Conservation (phyloP, 2,329 filamentous ascomycete genomes). For the Cercospora nicotianae region DNA sequence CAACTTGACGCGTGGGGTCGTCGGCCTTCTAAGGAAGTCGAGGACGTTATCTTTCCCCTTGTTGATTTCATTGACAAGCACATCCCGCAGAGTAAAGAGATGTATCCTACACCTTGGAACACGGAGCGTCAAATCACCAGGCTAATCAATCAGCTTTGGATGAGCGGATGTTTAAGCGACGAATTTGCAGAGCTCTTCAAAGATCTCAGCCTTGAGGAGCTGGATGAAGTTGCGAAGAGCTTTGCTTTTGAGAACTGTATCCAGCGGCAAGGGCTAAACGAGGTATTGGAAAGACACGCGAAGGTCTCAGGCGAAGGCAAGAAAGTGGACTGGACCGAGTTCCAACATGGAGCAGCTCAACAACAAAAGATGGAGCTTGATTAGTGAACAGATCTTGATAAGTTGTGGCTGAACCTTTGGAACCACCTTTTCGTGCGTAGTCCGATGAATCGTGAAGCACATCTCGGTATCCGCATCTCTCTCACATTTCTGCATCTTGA, state of each 20-base stretch:
- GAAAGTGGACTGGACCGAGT: background rate
- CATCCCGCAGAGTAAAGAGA: conserved; percentile 30
- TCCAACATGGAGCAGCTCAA: background rate
- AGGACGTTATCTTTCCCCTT: conserved; percentile 46
- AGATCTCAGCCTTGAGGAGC: conserved; percentile 52
- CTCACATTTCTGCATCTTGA: background rate
- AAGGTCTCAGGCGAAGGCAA: background rate
- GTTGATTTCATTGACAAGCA: conserved; percentile 37
- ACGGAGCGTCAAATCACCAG: conserved; percentile 41
- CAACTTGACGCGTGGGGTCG: conserved; percentile 59
- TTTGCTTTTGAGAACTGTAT: conserved; percentile 59
- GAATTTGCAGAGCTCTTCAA: conserved; percentile 60
- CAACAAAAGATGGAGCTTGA: conserved; percentile 13
- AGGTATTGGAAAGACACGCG: conserved; percentile 53
- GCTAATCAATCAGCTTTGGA: conserved; percentile 49
- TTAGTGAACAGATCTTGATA: background rate
- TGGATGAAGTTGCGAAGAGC: conserved; percentile 56
- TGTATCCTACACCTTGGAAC: conserved; percentile 37
- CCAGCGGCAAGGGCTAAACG: conserved; percentile 54
- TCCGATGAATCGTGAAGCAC: background rate
- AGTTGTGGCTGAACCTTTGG: background rate
- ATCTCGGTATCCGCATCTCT: background rate
- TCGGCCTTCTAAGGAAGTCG: conserved; percentile 42
- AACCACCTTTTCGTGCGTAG: background rate
- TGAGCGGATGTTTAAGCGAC: conserved; percentile 54